phyloP scores from a whole-genome alignment of 2,329 filamentous ascomycete species.

The Ascochyta viciae-villosae region DNA sequence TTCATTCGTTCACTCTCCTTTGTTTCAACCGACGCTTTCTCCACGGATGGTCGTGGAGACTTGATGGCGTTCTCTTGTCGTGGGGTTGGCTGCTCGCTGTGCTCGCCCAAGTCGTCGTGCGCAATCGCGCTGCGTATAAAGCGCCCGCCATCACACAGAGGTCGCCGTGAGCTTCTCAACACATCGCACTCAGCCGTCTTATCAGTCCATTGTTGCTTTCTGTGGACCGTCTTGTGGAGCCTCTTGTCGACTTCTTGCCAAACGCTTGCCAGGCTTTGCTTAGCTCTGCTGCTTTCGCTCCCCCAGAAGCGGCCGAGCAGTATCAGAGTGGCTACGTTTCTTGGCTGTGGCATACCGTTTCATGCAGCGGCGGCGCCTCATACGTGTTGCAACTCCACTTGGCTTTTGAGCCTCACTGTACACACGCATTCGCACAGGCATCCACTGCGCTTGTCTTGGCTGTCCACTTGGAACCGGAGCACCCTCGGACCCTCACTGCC shows the following conservation, averaged over 20 bases:
- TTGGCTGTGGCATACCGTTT: constrained; percentile 33
- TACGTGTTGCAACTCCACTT: constrained; percentile 28
- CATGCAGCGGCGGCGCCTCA: constrained; percentile 29
- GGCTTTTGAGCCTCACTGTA: constrained; percentile 20
- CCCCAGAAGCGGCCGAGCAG: constrained; percentile 18
- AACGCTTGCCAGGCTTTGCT: constrained; percentile 17
- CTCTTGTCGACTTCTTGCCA: constrained; percentile 10
- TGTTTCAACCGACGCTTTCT: constrained; percentile 9
- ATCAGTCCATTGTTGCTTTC: constrained; percentile 8
- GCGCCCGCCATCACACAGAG: constrained; percentile 10
- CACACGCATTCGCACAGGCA: constrained; percentile 15
- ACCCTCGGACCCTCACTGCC: constrained; percentile 7
- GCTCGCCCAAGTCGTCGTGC: constrained; percentile 9
- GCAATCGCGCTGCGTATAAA: constrained; percentile 13
- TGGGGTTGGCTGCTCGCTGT: constrained; percentile 15
- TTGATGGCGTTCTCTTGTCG: not conserved
- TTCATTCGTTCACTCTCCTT: constrained; percentile 15
- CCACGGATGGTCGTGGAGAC: constrained; percentile 12
- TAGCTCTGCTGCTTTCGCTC: constrained; percentile 15
- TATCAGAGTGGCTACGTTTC: constrained; percentile 14
- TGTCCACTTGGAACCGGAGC: constrained; percentile 23
- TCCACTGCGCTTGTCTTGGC: constrained; percentile 18
- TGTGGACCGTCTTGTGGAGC: constrained; percentile 16
- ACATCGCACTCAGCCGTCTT: constrained; percentile 13
- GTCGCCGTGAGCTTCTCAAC: constrained; percentile 13